Evolutionary conservation across 768 basidiomycete genomes (phyloP).

Genomic region (Mycena galericulata): DNA sequence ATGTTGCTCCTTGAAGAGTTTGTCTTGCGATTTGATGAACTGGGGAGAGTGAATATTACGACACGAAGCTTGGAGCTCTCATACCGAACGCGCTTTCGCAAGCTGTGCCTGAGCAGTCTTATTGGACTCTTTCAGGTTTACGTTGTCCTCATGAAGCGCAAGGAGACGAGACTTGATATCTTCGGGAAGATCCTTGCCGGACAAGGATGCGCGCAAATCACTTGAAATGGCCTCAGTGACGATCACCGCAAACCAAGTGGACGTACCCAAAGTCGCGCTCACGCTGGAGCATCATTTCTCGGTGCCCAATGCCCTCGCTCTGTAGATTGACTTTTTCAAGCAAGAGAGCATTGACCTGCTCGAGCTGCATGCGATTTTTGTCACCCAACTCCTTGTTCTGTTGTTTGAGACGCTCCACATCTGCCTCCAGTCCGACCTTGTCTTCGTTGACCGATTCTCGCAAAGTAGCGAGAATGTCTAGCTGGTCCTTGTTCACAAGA

Average conservation of each 20-base stretch:
- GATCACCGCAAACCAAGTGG: neutral
- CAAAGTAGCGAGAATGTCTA: slow-evolving; percentile 87
- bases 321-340: slow-evolving; percentile 94
- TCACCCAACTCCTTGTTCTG: slow-evolving; percentile 80
- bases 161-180: slow-evolving; percentile 83
- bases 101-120: slow-evolving; percentile 84
- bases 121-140: slow-evolving; percentile 74
- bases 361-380: slow-evolving; percentile 91
- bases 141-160: slow-evolving; percentile 82
- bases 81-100: slow-evolving; percentile 79
- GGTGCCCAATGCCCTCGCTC: slow-evolving; percentile 88
- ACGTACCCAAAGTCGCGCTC: slow-evolving; percentile 86
- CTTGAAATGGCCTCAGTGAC: slow-evolving; percentile 49
- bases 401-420: slow-evolving; percentile 71
- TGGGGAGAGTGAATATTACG: slow-evolving; percentile 44
- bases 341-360: slow-evolving; percentile 86
- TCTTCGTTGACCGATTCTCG: slow-evolving; percentile 93
- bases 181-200: slow-evolving; percentile 84
- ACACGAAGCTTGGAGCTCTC: slow-evolving; percentile 25
- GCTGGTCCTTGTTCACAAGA: slow-evolving; percentile 92
- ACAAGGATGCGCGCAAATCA: slow-evolving; percentile 80
- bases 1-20: slow-evolving; percentile 86
- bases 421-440: slow-evolving; percentile 78
- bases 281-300: slow-evolving; percentile 87
- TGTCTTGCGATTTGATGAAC: slow-evolving; percentile 96